Evolutionary conservation across 2,329 filamentous ascomycete genomes (phyloP).

Genomic region (Clarireedia monteithiana): DNA sequence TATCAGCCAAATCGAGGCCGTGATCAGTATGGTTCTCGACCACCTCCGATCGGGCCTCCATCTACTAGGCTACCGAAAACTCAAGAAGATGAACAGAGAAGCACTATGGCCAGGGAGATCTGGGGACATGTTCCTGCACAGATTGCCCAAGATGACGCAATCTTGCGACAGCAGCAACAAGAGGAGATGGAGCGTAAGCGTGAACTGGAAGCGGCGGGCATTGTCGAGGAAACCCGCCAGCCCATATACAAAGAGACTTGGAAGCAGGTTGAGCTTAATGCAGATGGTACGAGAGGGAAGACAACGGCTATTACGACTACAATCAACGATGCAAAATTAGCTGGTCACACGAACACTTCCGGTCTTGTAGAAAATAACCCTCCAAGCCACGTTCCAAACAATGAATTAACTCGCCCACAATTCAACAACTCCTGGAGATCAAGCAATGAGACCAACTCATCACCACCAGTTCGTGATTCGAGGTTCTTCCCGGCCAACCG

Average conservation of each 20-base stretch:
- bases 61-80: slow-evolving; percentile 13
- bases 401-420: slow-evolving; percentile 16
- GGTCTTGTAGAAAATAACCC: slow-evolving; percentile 17
- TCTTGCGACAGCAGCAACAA: slow-evolving; percentile 17
- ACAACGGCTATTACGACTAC: slow-evolving; percentile 17
- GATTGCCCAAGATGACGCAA: slow-evolving; percentile 21
- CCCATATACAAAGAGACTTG: slow-evolving; percentile 27
- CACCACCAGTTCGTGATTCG: slow-evolving; percentile 44
- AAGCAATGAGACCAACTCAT: slow-evolving; percentile 22
- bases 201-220: slow-evolving; percentile 21
- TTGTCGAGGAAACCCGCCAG: slow-evolving; percentile 13
- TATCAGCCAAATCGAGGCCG: slow-evolving; percentile 24
- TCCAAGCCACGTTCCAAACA: slow-evolving; percentile 10
- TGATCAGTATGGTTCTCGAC: slow-evolving; percentile 29
- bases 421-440: slow-evolving; percentile 28
- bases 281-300: slow-evolving; percentile 25
- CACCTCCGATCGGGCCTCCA: slow-evolving; percentile 22
- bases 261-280: slow-evolving; percentile 25
- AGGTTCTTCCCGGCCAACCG: slow-evolving; percentile 50
- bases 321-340: slow-evolving; percentile 15
- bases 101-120: background rate
- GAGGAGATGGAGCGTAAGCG: slow-evolving; percentile 19
- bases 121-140: slow-evolving; percentile 24
- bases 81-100: slow-evolving; percentile 17
- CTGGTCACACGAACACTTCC: slow-evolving; percentile 12